phyloP scores from a whole-genome alignment of 805 yeast genomes.

The Kodamaea lidongshanica region DNA sequence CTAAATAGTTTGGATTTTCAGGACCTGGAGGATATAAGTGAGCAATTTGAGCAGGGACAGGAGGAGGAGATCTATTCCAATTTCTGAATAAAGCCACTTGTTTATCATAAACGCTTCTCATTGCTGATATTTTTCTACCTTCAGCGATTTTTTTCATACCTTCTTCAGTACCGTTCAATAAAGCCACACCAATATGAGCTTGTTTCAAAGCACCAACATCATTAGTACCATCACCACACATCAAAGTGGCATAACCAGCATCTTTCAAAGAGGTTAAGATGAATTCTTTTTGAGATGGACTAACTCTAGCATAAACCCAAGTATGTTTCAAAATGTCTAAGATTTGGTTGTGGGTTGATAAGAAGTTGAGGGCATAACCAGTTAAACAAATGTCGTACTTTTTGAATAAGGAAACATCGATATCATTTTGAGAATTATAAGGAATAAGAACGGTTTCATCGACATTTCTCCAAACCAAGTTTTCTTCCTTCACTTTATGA shows the following conservation, averaged over 20 bases:
- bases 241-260: constrained; percentile 85
- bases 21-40: constrained; percentile 97
- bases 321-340: constrained; percentile 74
- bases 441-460: constrained; percentile 69
- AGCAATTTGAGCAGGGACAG: constrained; percentile 81
- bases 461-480: constrained; percentile 79
- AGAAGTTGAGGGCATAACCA: constrained; percentile 75
- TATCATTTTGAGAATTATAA: constrained; percentile 50
- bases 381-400: constrained; percentile 84
- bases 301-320: constrained; percentile 97
- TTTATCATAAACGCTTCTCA: constrained; percentile 68
- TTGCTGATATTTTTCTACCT: constrained; percentile 59
- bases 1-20: constrained; percentile 77
- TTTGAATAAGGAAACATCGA: constrained; percentile 53
- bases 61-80: constrained; percentile 82
- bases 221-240: constrained; percentile 99
- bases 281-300: constrained; percentile 93
- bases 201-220: constrained; percentile 99
- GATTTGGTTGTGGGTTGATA: constrained; percentile 64
- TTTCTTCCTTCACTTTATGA: constrained; percentile 43
- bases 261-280: constrained; percentile 76
- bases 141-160: constrained; percentile 87
- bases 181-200: constrained; percentile 97
- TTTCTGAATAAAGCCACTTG: constrained; percentile 71
- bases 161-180: constrained; percentile 93